Base-by-base conservation (phyloP, 352 stramenopile genomes). In the Globisporangium parvum region DNA sequence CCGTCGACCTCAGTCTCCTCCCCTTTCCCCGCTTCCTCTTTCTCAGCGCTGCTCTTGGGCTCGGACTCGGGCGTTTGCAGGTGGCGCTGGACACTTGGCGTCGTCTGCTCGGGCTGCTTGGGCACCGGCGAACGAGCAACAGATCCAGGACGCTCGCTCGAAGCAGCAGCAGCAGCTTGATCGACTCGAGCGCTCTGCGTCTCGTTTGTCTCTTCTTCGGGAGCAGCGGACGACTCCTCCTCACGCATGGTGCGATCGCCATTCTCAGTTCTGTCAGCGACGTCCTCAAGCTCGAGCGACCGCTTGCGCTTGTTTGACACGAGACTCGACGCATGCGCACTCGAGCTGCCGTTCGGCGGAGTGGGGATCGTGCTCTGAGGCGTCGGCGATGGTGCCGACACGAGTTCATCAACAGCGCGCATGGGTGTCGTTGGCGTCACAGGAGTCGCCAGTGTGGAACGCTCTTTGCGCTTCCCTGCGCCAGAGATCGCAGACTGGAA, bases 401-500 rank as follows among this genome's bases (percentile, higher is more conserved):
- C 31, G 31, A 37, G 31, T 12, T 37, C 23, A 23, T 44, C 35
- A 6, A 5, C 44, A 12, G 23, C 44, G 15, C 44, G 17, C 42
- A 23, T 14, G 15, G 39, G 28, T 15, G 33, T 24, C 9, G 35
- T 28, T 9, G 39, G 24, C 15, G 45, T 35, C 31, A 31, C 31
- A 37, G 10, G 59, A 44, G 21, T 52, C 47, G 18, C 45, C 12
- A 46, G 28, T 37, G 24, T n/a, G n/a, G n/a, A 44, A 59, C 37
- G 37, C 14, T 55, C 47, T 44, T 20, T 62, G 63, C 21, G 48
- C 18, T 67, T 55, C 40, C 15, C 47, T 18, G 41, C n/a, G 10
- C 18, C 20, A 17, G 61, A 55, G 15, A 88, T 61, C 33, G 66
- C 64, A 40, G 79, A 53, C 50, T 85, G 72, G 37, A 93, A 93